Base-by-base conservation (phyloP, 805 yeast species). In the Torulaspora quercuum region DNA sequence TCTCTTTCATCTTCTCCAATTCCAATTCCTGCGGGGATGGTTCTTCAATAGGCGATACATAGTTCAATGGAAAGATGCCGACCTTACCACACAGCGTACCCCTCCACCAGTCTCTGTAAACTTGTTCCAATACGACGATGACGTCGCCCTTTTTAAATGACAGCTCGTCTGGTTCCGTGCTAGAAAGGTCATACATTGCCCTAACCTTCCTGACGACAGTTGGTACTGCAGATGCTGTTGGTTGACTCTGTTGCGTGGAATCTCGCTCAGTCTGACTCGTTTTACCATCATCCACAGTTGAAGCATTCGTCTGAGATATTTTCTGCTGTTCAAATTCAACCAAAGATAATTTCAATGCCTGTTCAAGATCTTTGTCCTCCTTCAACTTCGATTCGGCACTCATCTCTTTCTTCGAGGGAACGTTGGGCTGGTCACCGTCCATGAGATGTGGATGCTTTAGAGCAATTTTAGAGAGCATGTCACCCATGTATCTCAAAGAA, bases 91-190 rank as follows among this genome's bases (percentile, higher is more conserved):
- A 71, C 34, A 90, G 63, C 5, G 90, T 76, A 10, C 98, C 98
- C 48, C 86, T 73, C 82, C 96, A 85, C 98, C 98, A 90, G 55
- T 90, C 97, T 44, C 85, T 72, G 58, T 88, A 89, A 5, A 84
- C 95, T 10, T 82, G 72, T 50, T 89, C 97, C 22, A 89, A 69
- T 1, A 92, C 95, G 1, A 82, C 80, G 32, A 90, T 89, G 9
- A 86, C 69, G 55, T 90, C 97, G 25, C 95, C 97, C 52, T 80
- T 80, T 33, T 78, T 69, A 63, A 92, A 90, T 1, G 95, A 79
- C 28, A 90, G 70, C 48, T 92, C 97, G 44, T 89, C 96, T 2
- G 81, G 81, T 52, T 88, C 97, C 28, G 75, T 69, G 2, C 94
- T 76, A 3, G 73, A 67, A 24, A 89, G 69, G 55, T 88, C 95